phyloP scores from a whole-genome alignment of 208 protist genomes.

The Phytomonas francai region DNA sequence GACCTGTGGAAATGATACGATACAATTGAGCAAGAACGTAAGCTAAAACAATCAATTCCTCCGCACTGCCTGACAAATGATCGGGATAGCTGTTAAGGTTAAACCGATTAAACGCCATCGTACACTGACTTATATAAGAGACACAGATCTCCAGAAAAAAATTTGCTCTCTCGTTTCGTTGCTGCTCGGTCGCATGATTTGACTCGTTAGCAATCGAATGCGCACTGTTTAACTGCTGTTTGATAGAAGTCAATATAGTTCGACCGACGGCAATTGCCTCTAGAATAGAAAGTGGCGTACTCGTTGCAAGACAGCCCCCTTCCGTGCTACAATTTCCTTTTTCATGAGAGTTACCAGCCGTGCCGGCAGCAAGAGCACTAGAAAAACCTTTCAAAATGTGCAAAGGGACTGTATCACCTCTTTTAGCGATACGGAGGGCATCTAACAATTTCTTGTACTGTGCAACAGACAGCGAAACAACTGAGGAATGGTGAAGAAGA shows the following conservation, averaged over 20 bases:
- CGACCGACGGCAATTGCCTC: neutral
- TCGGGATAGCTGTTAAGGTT: neutral
- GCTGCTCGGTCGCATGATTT: neutral
- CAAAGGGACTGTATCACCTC: conserved; percentile 1
- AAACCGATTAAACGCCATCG: conserved; percentile 2
- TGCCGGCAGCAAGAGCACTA: neutral
- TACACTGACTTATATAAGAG: neutral
- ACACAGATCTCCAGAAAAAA: neutral
- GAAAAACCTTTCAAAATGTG: neutral
- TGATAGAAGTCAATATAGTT: conserved; percentile 1
- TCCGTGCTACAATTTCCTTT: neutral
- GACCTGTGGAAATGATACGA: neutral
- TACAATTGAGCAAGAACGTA: conserved; percentile 18
- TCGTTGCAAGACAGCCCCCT: neutral
- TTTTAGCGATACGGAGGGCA: conserved; percentile 7
- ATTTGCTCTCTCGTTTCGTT: neutral
- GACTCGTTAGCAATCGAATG: neutral
- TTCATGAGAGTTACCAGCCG: neutral
- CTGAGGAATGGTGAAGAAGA: neutral
- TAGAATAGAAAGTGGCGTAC: neutral
- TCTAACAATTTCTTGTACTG: conserved; percentile 14
- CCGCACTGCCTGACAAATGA: conserved; percentile 1
- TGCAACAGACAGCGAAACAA: conserved; percentile 6
- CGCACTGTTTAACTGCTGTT: neutral
- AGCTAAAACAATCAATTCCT: conserved; percentile 7